Conservation (phyloP, 768 basidiomycete species). For the Collybia sordida region DNA sequence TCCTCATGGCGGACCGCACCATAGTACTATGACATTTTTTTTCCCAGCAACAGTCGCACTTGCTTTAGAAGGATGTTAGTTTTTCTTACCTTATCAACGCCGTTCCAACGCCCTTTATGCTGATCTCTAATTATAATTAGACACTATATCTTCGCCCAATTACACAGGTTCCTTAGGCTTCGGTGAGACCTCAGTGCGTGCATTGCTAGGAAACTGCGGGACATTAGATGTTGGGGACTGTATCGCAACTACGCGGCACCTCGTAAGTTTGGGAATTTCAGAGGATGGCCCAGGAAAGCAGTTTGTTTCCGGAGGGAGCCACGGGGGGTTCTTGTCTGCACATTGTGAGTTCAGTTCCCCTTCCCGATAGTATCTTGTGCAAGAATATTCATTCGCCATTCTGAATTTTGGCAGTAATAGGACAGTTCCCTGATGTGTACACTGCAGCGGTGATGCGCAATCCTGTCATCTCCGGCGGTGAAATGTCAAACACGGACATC, state of each 20-base stretch:
- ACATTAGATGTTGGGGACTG: constrained; percentile 66
- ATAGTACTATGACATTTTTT: constrained; percentile 46
- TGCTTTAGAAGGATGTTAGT: constrained; percentile 63
- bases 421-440: constrained; percentile 60
- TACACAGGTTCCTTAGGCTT: constrained; percentile 70
- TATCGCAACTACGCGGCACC: constrained; percentile 49
- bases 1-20: constrained; percentile 69
- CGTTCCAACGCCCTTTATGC: neutral
- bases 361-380: neutral
- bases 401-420: constrained; percentile 46
- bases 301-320: constrained; percentile 64
- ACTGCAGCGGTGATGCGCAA: constrained; percentile 65
- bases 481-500: constrained; percentile 59
- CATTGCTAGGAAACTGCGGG: constrained; percentile 59
- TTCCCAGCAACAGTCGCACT: constrained; percentile 39
- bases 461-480: constrained; percentile 65
- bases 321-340: constrained; percentile 64
- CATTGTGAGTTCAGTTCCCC: constrained; percentile 43
- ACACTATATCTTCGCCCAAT: constrained; percentile 60
- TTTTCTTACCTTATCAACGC: neutral
- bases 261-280: constrained; percentile 50
- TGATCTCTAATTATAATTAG: constrained; percentile 26
- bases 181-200: constrained; percentile 58
- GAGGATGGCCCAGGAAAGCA: constrained; percentile 48
- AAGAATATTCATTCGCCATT: neutral